Conservation (phyloP, 108 stramenopile species). For the Nitzschia inconspicua region DNA sequence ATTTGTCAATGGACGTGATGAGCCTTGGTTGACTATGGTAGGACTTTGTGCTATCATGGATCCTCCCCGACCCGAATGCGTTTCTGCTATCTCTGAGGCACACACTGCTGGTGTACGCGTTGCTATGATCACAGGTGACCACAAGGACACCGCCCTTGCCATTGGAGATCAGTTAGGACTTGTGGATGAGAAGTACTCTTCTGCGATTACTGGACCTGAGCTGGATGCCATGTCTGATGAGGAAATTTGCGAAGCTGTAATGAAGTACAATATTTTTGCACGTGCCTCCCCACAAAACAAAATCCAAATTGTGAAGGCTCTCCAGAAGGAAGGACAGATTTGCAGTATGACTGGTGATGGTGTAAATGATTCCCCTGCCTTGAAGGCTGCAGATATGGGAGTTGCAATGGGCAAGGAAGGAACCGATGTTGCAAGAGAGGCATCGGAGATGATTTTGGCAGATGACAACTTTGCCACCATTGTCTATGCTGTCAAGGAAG, state of each 20-base stretch:
- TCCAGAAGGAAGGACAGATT: conserved; percentile 82
- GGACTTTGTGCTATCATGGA: conserved; percentile 94
- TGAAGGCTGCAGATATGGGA: conserved; percentile 97
- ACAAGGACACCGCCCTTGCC: conserved; percentile 78
- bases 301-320: conserved; percentile 84
- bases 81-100: conserved; percentile 78
- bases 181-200: conserved; percentile 54
- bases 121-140: conserved; percentile 98
- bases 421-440: conserved; percentile 94
- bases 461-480: conserved; percentile 98
- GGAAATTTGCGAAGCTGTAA: conserved; percentile 55
- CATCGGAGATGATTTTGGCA: conserved; percentile 95
- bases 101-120: conserved; percentile 89
- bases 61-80: conserved; percentile 89
- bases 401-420: conserved; percentile 99
- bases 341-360: conserved; percentile 98
- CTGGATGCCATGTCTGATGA: conserved; percentile 70
- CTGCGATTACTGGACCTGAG: conserved; percentile 75
- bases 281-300: conserved; percentile 86
- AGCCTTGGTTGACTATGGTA: conserved; percentile 76
- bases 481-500: conserved; percentile 65
- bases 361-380: conserved; percentile 97
- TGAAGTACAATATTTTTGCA: conserved; percentile 82
- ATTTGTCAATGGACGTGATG: conserved; percentile 53
- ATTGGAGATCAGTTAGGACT: conserved; percentile 78